These are phyloP conservation scores for Agrocybe chaxingu DNA, from an alignment of 768 basidiomycete species.

Conservation along the genomic window DNA sequence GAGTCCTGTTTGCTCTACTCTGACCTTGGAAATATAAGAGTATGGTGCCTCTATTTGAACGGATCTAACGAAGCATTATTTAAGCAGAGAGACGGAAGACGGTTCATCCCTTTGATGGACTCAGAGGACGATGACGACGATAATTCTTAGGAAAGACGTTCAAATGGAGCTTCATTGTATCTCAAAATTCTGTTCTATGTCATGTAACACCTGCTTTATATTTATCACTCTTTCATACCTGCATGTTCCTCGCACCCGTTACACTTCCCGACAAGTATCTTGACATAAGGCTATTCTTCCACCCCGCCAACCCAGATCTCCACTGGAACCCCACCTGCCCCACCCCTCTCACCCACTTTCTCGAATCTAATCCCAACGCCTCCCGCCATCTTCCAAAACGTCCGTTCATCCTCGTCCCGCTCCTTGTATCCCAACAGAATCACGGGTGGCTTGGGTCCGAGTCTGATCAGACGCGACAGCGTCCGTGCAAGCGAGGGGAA, in stretches of 20 bases:
- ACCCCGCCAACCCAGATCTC: conserved; percentile 56
- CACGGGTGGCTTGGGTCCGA: conserved; percentile 29
- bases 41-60: too few species aligned
- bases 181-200: too few species aligned
- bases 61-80: not conserved
- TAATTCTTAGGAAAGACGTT: conserved; percentile 6
- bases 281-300: too few species aligned
- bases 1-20: conserved; percentile 6
- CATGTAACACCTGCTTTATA: too few species aligned
- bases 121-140: conserved; percentile 40
- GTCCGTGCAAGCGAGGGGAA: conserved; percentile 79
- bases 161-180: not conserved
- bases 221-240: too few species aligned
- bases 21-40: not conserved
- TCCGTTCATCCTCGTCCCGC: conserved; percentile 72
- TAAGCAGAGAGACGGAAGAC: conserved; percentile 37
- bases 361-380: conserved; percentile 54
- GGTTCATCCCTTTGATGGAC: conserved; percentile 46
- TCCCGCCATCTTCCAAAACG: conserved; percentile 62
- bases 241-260: too few species aligned
- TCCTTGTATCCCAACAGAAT: conserved; percentile 86
- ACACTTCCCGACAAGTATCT: too few species aligned
- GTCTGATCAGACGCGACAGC: conserved; percentile 44
- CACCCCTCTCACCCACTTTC: conserved; percentile 49
- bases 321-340: conserved; percentile 60